Conservation (phyloP, 2,329 filamentous ascomycete species). For the Chaetomiaceae sp. region DNA sequence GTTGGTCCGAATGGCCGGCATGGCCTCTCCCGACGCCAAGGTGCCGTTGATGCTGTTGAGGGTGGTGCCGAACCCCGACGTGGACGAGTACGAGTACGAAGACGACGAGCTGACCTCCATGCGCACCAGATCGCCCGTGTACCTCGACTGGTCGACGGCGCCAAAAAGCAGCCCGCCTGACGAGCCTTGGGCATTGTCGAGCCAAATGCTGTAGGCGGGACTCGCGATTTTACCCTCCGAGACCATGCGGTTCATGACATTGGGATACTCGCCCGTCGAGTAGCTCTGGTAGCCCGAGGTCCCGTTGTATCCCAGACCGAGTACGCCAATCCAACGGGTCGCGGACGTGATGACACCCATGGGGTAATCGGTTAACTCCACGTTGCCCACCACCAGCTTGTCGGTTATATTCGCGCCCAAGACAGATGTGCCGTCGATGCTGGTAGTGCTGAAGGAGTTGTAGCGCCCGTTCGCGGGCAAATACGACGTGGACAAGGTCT, state of each 20-base stretch:
- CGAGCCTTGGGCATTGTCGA: slow-evolving; percentile 27
- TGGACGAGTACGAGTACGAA: not conserved
- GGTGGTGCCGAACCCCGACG: slow-evolving; percentile 16
- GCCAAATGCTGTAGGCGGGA: slow-evolving; percentile 33
- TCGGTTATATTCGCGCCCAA: slow-evolving; percentile 30
- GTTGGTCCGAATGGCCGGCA: slow-evolving; percentile 17
- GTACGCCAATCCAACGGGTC: slow-evolving; percentile 24
- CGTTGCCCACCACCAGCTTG: slow-evolving; percentile 26
- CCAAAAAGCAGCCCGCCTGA: slow-evolving; percentile 32
- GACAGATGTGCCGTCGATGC: slow-evolving; percentile 17
- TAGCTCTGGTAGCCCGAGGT: slow-evolving; percentile 12
- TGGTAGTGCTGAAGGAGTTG: slow-evolving; percentile 10
- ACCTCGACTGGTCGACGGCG: slow-evolving; percentile 31
- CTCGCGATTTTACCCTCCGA: slow-evolving; percentile 28
- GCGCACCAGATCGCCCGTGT: slow-evolving; percentile 26
- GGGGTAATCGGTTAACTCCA: slow-evolving; percentile 28
- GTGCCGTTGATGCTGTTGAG: slow-evolving; percentile 23
- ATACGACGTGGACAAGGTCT: slow-evolving; percentile 24
- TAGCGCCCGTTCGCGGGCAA: slow-evolving; percentile 17
- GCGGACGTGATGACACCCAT: slow-evolving; percentile 27
- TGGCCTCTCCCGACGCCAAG: not conserved
- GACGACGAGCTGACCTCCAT: slow-evolving; percentile 10
- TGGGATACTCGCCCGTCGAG: slow-evolving; percentile 21
- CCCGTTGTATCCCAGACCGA: slow-evolving; percentile 31
- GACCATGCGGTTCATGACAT: slow-evolving; percentile 28